Evolutionary conservation across 1,284 basidiomycete species (phyloP), one percentile per base, ranked within the genome.

Genomic region (Cystobasidiaceae sp.): DNA sequence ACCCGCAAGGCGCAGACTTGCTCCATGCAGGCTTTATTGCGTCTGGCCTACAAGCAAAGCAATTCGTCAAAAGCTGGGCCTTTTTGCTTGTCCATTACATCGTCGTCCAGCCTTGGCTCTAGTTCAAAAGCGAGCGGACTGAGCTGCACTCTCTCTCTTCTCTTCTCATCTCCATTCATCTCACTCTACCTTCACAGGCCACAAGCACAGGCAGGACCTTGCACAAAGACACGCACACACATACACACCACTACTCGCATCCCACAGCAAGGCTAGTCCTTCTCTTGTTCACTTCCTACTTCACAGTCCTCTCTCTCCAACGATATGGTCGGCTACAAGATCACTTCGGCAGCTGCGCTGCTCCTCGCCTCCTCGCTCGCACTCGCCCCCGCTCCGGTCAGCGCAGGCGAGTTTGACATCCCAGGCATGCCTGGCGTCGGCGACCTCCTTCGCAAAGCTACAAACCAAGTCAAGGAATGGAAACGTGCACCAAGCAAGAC

Each of bases 361-460:
- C 43, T 59, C 2, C 27, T 59, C 4, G 56, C 56, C 30, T 46
- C 44, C 15, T 27, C 56, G 15, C 8, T 59, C 21, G 48, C 56
- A 33, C 15, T 57, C 21, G 39, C 28, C n/a, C 37, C 34, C 37
- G 23, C 51, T 7, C 45, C 37, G 3, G 54, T 28, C 21, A 48
- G 15, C 7, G 61, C 49, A 30, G 34, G 52, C 30, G 61, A 64
- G 44, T 43, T 64, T 23, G 61, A 50, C 21, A 9, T 56, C 17
- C 61, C 52, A 46, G 61, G 61, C n/a, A n/a, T n/a, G n/a, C n/a
- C n/a, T 56, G 54, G n/a, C n/a, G 45, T 28, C 32, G 61, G 61
- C 19, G 15, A 21, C 27, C 37, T 64, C n/a, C 23, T 32, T 21
- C 46, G 37, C n/a, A 32, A 41, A 2, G 52, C 54, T 56, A 27